Percentiles rank a stretch among this genome's conserved stretches.
Evolutionary conservation across 352 stramenopile species (phyloP).

Genomic region (Thalassiosira ordinaria): DNA sequence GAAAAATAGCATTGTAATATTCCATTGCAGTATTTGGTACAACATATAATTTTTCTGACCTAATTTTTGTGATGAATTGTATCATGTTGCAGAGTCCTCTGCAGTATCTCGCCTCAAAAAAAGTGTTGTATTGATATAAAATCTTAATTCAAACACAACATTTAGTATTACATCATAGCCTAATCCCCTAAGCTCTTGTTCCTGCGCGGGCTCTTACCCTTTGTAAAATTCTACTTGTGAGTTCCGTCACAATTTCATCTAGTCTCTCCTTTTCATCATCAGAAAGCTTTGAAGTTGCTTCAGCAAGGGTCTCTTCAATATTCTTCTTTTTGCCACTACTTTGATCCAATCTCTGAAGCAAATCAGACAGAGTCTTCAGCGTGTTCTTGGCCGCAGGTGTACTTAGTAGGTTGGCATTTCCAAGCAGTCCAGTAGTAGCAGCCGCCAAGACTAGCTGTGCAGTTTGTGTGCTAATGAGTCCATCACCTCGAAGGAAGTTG

Average conservation of each 20-base stretch:
- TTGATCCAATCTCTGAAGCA: constrained; percentile 47
- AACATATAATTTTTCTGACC: too few species aligned
- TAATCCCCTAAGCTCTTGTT: not conserved
- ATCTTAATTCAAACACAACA: too few species aligned
- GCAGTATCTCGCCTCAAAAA: too few species aligned
- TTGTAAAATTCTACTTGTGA: constrained; percentile 49
- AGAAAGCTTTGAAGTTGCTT: constrained; percentile 62
- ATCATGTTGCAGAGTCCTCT: too few species aligned
- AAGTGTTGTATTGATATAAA: too few species aligned
- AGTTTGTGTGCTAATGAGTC: constrained; percentile 61
- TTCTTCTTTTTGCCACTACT: constrained; percentile 1
- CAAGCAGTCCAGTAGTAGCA: constrained; percentile 69
- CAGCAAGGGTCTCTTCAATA: constrained; percentile 52
- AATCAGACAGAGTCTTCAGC: constrained; percentile 26
- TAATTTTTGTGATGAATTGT: too few species aligned
- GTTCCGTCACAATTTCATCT: constrained; percentile 70
- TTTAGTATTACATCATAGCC: too few species aligned
- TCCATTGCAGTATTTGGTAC: too few species aligned
- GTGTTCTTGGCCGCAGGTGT: constrained; percentile 45
- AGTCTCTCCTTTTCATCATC: constrained; percentile 60
- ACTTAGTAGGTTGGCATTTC: constrained; percentile 59
- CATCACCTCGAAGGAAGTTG: constrained; percentile 76
- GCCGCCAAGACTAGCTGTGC: constrained; percentile 64
- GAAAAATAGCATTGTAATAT: too few species aligned
- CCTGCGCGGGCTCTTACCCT: constrained; percentile 24